Evolutionary conservation across 176 grass and related monocot genomes (phyloP).

Genomic region (Triticum timopheevii): DNA sequence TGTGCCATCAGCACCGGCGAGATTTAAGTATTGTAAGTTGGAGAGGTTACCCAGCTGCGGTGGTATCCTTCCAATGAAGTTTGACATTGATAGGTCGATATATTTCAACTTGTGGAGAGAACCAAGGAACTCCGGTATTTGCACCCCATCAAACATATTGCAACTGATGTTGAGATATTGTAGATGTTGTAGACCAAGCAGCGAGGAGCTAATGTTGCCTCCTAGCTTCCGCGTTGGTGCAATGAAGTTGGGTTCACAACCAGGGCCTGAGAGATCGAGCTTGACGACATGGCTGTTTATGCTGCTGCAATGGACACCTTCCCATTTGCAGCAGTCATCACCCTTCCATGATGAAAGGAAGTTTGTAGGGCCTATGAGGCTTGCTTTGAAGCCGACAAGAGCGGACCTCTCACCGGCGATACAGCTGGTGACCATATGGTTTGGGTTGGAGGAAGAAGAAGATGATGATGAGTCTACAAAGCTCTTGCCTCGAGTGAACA

Average conservation of each 20-base stretch:
- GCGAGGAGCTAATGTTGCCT: conserved; percentile 27
- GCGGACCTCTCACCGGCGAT: not conserved
- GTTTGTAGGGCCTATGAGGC: not conserved
- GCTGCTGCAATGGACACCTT: conserved; percentile 13
- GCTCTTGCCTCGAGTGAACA: rapidly evolving
- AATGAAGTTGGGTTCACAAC: no score
- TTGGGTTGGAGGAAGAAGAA: no score
- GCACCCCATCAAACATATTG: not conserved
- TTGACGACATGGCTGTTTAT: conserved; percentile 14
- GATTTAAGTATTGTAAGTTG: not conserved
- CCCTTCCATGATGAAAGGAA: conserved; percentile 26
- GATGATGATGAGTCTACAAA: no score
- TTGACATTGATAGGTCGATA: not conserved
- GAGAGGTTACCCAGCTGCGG: conserved; percentile 32
- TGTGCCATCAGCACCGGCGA: no score
- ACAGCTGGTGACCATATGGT: not conserved
- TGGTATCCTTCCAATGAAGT: conserved; percentile 18
- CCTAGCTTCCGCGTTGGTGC: no score
- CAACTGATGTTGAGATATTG: not conserved
- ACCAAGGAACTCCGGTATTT: not conserved
- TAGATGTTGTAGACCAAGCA: not conserved
- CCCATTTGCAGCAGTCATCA: conserved; percentile 23
- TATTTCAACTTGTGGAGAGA: not conserved
- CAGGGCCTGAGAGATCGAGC: not conserved
- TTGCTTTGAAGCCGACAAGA: not conserved